These are phyloP conservation scores for Pueraria montana DNA, from an alignment of 306 rosid species.

Conservation along the genomic window DNA sequence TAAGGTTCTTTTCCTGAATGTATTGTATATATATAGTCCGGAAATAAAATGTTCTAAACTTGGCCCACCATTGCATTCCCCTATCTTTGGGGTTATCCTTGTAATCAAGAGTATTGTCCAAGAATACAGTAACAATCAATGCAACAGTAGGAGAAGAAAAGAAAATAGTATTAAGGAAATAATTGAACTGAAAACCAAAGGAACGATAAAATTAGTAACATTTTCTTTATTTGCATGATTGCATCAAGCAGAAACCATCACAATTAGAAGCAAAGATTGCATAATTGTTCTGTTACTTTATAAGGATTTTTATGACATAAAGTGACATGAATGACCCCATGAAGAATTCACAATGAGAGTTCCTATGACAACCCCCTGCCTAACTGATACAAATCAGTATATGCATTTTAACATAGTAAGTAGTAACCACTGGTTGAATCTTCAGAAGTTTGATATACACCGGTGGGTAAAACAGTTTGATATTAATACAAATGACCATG, in stretches of 20 bases:
- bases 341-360: background rate
- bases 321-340: background rate
- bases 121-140: conserved; percentile 80
- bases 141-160: conserved; percentile 90
- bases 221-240: too few relatives aligned
- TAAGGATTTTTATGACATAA: background rate
- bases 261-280: background rate
- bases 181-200: conserved; percentile 80
- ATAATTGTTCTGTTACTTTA: background rate
- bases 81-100: conserved; percentile 87
- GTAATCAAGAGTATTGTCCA: conserved; percentile 97
- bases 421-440: background rate
- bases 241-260: too few relatives aligned
- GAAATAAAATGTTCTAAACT: conserved; percentile 86
- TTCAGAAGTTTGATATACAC: background rate
- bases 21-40: too few relatives aligned
- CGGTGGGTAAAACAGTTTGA: too few relatives aligned
- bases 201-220: conserved; percentile 9
- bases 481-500: conserved; percentile 3
- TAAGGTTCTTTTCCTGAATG: too few relatives aligned
- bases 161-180: conserved; percentile 94
- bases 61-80: conserved; percentile 99
- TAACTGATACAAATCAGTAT: background rate
- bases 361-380: background rate
- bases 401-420: background rate